Evolutionary conservation across 140 eudicot species (phyloP), one percentile per base, ranked within the genome.

Genomic region (Bidens hawaiensis): DNA sequence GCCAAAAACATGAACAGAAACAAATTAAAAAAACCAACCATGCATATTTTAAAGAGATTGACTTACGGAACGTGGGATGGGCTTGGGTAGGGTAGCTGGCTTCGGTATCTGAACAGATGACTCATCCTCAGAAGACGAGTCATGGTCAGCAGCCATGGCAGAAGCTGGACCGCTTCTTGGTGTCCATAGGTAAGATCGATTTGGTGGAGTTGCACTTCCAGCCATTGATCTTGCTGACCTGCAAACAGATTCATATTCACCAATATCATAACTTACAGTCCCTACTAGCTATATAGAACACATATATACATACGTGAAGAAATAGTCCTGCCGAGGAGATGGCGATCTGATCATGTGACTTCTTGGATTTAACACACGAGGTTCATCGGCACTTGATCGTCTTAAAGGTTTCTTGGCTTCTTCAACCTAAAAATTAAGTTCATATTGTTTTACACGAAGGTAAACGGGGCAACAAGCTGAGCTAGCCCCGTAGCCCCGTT

Each of bases 61-160:
- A 68, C 97, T 76, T 41, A 93, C 99, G 18, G 95, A 81, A 52
- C 96, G 85, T 19, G 99, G 89, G 59, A 87, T 93, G 57, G 90
- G 83, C 48, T 73, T 81, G 18, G 96, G 95, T 55, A 61, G 84
- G 76, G 70, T 69, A 46, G 57, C 25, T 38, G 75, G 26, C 30
- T 73, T 78, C 14, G 82, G 66, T 47, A 49, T 56, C 8, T 15
- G 74, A 43, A 41, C 54, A 23, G 65, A 18, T 38, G 75, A 73
- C 30, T 87, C 99, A 17, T 93, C 96, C 10, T 90, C 97, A 2
- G 91, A 76, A 3, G 99, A 84, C 4, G 75, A 82, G 55, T 79
- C 85, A 51, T 72, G 71, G 22, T 78, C 77, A 19, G 40, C 74
- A 19, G 33, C 85, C 73, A 84, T 49, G 12, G 87, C 69, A 2